phyloP scores from a whole-genome alignment of 805 yeast species.

The Candida rishiriensis region DNA sequence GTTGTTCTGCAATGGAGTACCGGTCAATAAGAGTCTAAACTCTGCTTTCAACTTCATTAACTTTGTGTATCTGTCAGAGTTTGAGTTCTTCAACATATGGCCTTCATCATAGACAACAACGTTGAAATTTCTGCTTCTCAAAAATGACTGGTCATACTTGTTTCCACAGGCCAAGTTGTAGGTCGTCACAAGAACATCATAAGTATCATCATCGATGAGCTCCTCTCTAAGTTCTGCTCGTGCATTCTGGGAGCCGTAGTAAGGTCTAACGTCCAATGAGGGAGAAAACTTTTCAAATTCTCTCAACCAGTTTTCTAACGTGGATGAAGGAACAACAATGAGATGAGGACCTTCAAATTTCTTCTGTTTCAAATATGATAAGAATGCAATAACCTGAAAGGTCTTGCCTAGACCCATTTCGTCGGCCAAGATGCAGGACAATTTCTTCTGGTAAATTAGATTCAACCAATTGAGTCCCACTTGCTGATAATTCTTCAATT shows the following conservation, averaged over 20 bases:
- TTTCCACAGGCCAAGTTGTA: conserved; percentile 88
- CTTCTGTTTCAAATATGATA: conserved; percentile 74
- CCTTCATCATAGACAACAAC: conserved; percentile 96
- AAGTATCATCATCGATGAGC: conserved; percentile 49
- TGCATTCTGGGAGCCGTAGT: conserved; percentile 84
- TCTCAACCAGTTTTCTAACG: conserved; percentile 95
- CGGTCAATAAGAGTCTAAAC: conserved; percentile 86
- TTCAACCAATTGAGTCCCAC: conserved; percentile 96
- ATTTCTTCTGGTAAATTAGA: conserved; percentile 65
- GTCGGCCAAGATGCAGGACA: conserved; percentile 94
- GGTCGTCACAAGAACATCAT: conserved; percentile 91
- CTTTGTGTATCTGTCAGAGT: conserved; percentile 80
- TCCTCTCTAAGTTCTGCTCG: conserved; percentile 79
- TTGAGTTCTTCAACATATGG: conserved; percentile 89
- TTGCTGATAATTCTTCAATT: conserved; percentile 84
- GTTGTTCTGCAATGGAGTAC: conserved; percentile 96
- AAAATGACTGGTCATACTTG: conserved; percentile 73
- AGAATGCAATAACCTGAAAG: conserved; percentile 89
- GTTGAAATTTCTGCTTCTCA: conserved; percentile 71
- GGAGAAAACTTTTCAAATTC: conserved; percentile 93
- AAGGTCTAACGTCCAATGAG: conserved; percentile 74
- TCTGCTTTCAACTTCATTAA: conserved; percentile 78
- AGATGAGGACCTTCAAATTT: conserved; percentile 73
- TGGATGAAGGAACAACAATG: conserved; percentile 93
- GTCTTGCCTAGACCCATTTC: conserved; percentile 99